These are phyloP conservation scores for Chytridium lagenaria DNA, from an alignment of 371 early-diverging fungal genomes.

Conservation along the genomic window DNA sequence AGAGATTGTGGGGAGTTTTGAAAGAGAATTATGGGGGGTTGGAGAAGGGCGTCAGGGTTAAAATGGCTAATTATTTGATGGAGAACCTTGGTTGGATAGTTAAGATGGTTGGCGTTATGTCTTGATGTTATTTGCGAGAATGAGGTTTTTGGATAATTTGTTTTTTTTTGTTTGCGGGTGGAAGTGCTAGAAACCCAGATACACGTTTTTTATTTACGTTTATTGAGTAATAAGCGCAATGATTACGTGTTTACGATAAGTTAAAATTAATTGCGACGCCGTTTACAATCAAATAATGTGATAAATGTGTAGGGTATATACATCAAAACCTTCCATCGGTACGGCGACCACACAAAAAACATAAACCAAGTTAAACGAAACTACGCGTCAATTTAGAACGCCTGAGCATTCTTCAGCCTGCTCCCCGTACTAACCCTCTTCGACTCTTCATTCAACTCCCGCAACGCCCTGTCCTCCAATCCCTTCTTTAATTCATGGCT, in stretches of 20 bases:
- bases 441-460: constrained; percentile 3
- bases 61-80: background rate
- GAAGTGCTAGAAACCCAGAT: no score
- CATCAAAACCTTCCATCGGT: no score
- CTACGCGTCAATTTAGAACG: background rate
- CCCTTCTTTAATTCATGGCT: constrained; percentile 13
- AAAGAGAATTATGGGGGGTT: constrained; percentile 13
- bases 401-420: background rate
- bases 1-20: constrained; percentile 25
- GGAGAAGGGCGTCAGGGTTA: constrained; percentile 10
- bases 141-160: no score
- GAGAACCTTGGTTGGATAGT: background rate
- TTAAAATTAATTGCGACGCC: no score
- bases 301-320: no score
- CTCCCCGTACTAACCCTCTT: background rate
- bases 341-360: no score
- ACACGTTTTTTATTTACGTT: no score
- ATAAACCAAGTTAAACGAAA: background rate
- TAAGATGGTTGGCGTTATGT: background rate
- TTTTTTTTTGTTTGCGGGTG: no score
- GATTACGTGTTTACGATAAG: no score
- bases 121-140: no score
- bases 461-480: constrained; percentile 14
- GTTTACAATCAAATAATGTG: no score
- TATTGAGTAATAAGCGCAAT: no score